Base-by-base conservation (phyloP, 148 eudicot species). In the Diospyros kaki region DNA sequence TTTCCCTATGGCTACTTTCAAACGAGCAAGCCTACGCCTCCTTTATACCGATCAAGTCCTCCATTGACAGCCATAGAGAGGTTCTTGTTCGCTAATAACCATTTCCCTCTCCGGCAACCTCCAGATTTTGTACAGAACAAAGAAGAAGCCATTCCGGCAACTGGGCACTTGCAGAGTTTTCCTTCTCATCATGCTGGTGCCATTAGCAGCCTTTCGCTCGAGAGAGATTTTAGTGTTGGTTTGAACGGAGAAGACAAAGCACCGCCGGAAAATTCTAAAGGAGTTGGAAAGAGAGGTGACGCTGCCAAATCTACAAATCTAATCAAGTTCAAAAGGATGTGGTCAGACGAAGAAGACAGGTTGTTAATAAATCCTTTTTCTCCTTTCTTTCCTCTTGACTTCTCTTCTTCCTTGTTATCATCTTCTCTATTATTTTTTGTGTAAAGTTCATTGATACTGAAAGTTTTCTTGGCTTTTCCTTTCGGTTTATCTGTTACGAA, bases 271-370 rank as follows among this genome's bases (percentile, higher is more conserved):
- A 74, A 58, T 64, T 39, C 58, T 2, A 64, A 45, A 53, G 48
- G 77, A 53, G 68, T 48, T 4, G 73, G 40, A 45, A 85, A 46
- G 79, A 82, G 56, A 46, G 61, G 41, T 15, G 85, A 72, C n/a
- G 52, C 48, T 52, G 46, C 41, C 2, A 58, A 74, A 74, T 78
- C 69, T 6, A 45, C 69, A n/a, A 62, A 48, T 64, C 60, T 81
- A 68, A 83, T 83, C 74, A 28, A 28, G 28, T 28, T 28, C 0
- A 91, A 89, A 82, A 91, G 98, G 6, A 91, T 87, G 71, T 93
- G 98, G 98, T 87, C 90, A 1, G 83, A 76, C 12, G 86, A 86
- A 76, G 97, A 94, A 79, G 97, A 94, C 70, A 87, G 91, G 98
- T 91, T 14, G 48, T 28, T 43, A 40, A 56, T 17, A 2, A 3